Evolutionary conservation across 129 eudicot genomes (phyloP).

Genomic region (Solidago caesia): DNA sequence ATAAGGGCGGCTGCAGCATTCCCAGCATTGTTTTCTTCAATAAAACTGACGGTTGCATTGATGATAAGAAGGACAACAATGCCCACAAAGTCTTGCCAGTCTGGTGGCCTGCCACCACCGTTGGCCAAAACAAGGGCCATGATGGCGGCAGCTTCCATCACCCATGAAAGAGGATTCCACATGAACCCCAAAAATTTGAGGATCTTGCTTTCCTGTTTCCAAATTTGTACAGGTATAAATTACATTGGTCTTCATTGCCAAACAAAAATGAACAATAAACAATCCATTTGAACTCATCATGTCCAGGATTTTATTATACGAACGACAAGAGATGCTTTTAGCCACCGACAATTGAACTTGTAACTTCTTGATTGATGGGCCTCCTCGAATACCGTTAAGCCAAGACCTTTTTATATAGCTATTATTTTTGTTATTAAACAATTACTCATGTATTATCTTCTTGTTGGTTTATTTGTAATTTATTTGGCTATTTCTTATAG

Average conservation of each 20-base stretch:
- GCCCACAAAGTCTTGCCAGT: slow-evolving; percentile 89
- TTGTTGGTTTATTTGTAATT: not conserved
- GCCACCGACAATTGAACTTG: too few relatives aligned
- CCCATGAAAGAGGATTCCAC: slow-evolving; percentile 98
- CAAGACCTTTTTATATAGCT: too few relatives aligned
- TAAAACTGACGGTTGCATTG: slow-evolving; percentile 77
- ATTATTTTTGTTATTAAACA: too few relatives aligned
- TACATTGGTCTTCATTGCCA: not conserved
- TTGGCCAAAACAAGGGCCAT: slow-evolving; percentile 85
- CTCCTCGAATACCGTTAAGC: too few relatives aligned
- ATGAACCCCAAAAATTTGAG: slow-evolving; percentile 82
- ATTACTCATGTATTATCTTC: too few relatives aligned
- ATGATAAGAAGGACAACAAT: slow-evolving; percentile 61
- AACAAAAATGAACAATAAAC: not conserved
- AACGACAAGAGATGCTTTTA: not conserved
- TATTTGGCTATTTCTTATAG: not conserved
- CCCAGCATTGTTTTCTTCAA: slow-evolving; percentile 89
- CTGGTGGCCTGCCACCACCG: slow-evolving; percentile 80
- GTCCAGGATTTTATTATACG: not conserved
- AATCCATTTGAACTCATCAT: not conserved
- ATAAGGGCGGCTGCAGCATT: slow-evolving; percentile 92
- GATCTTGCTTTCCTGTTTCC: slow-evolving; percentile 53
- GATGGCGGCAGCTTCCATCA: slow-evolving; percentile 83
- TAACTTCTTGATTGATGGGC: too few relatives aligned
- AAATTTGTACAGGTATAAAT: too few relatives aligned